Base-by-base conservation (phyloP, 1,139 yeast genomes). In the Pichia sp. region DNA sequence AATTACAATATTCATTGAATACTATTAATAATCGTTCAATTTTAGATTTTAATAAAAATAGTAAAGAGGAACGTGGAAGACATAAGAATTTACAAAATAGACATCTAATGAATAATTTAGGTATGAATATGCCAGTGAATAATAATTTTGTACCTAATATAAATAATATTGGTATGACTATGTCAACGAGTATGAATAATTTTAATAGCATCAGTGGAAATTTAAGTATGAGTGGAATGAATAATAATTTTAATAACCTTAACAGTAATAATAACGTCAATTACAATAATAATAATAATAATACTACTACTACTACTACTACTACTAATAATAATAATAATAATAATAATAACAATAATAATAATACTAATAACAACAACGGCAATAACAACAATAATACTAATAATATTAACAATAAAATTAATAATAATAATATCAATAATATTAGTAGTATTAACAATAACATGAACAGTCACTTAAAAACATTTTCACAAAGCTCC, bases 11-110 rank as follows among this genome's bases (percentile, higher is more conserved):
- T 40, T 84, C 85, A 1, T 67, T 80, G 50, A 75, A 81, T 22
- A 80, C 86, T 4, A 79, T 80, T 48, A 77, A 78, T 54, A 75
- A 76, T 11, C 64, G 86, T 42, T 79, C 76, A 24, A 81, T 80
- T 11, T 66, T 78, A 51, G 85, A 80, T 57, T 73, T 77, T 7
- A 44, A 35, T 27, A 54, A 51, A 29, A 32, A 22, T 37, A 32
- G 20, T 78, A 51, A 46, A 20, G 51, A 50, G 34, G 47, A 50
- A n/a, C 31, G 51, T 7, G 51, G 49, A 24, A 43, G 52, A 27
- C 40, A 41, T 6, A 48, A 33, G 31, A 33, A 33, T 35, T 29
- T 35, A 20, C 46, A 42, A 22, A 45, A 45, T 35, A 42, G 39
- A 16, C 22, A 35, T 20, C 22, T 24, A 7, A 36, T 34, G 38